phyloP scores from a whole-genome alignment of 306 rosid genomes.

The Begonia peltatifolia region DNA sequence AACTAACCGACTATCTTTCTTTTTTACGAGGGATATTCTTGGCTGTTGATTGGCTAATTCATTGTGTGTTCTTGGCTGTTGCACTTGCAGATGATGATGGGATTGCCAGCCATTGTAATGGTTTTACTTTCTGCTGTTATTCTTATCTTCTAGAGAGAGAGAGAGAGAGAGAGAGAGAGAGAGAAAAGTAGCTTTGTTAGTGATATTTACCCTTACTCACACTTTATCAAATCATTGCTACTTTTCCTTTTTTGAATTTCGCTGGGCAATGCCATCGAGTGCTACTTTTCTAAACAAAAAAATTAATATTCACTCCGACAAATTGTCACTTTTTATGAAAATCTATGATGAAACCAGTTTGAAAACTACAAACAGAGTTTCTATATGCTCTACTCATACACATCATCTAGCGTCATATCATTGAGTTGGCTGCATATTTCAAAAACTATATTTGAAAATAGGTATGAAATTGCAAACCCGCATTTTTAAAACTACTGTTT shows the following conservation, averaged over 20 bases:
- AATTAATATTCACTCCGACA: too few relatives aligned
- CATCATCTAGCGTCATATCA: too few relatives aligned
- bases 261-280: background rate
- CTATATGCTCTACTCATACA: too few relatives aligned
- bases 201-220: background rate
- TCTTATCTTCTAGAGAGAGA: constrained; percentile 23
- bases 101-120: constrained; percentile 30
- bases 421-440: too few relatives aligned
- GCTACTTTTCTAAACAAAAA: too few relatives aligned
- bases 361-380: too few relatives aligned
- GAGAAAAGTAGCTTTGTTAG: background rate
- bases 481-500: too few relatives aligned
- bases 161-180: background rate
- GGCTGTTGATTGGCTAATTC: constrained; percentile 4
- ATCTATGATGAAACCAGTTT: too few relatives aligned
- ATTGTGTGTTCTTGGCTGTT: constrained; percentile 14
- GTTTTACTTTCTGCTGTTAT: constrained; percentile 27
- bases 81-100: constrained; percentile 53
- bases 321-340: too few relatives aligned
- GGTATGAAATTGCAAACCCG: too few relatives aligned
- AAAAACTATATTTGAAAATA: too few relatives aligned
- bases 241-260: background rate
- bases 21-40: constrained; percentile 12
- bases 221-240: background rate
- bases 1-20: background rate